Evolutionary conservation across 805 yeast species (phyloP).

Genomic region (Lachancea lanzarotensis): DNA sequence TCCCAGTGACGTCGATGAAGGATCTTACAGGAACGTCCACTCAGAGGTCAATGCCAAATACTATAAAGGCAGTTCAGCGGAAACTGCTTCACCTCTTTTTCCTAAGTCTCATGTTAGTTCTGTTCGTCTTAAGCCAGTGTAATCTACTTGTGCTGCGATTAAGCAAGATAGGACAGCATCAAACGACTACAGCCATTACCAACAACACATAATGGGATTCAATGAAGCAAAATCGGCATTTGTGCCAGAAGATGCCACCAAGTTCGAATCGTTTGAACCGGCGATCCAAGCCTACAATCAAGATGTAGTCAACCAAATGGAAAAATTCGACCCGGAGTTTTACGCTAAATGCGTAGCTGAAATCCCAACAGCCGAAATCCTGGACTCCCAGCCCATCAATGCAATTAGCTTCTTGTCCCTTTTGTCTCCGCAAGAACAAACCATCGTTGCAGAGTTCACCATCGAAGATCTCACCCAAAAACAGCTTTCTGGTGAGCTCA

Average conservation of each 20-base stretch:
- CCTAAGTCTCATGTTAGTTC: not conserved
- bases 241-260: slow-evolving; percentile 7
- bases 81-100: slow-evolving; percentile 4
- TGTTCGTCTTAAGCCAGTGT: slow-evolving; percentile 1
- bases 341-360: slow-evolving; percentile 14
- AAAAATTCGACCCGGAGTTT: slow-evolving; percentile 18
- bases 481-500: slow-evolving; percentile 42
- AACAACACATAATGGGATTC: too few relatives aligned
- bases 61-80: not conserved
- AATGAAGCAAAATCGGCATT: not conserved
- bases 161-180: not conserved
- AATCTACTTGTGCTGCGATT: not conserved
- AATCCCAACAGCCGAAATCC: slow-evolving; percentile 16
- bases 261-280: slow-evolving; percentile 14
- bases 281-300: slow-evolving; percentile 19
- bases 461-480: slow-evolving; percentile 37
- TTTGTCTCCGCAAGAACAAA: slow-evolving; percentile 33
- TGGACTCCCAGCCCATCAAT: slow-evolving; percentile 22
- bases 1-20: too few relatives aligned
- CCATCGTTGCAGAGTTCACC: slow-evolving; percentile 37
- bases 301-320: slow-evolving; percentile 18
- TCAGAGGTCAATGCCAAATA: not conserved
- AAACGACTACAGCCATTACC: not conserved
- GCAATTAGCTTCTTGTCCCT: slow-evolving; percentile 14
- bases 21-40: too few relatives aligned